These are phyloP conservation scores for Singerocomus inundabilis DNA, from an alignment of 1,284 basidiomycete genomes.

Conservation along the genomic window DNA sequence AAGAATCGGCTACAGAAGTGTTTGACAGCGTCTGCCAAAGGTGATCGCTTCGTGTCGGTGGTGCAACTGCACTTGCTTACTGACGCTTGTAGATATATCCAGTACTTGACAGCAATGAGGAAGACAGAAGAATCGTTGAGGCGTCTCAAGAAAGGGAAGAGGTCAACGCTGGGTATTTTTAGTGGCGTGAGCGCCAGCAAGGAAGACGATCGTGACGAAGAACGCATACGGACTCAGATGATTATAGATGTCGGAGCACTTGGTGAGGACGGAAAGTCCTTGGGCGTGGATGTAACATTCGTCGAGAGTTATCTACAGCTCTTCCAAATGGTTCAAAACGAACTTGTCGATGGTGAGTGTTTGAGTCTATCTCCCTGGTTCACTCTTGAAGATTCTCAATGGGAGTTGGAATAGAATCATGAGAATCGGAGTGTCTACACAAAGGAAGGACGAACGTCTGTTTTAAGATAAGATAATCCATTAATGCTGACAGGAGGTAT, in stretches of 20 bases:
- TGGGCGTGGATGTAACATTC: conserved; percentile 64
- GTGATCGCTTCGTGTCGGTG: conserved; percentile 37
- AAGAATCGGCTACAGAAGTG: conserved; percentile 59
- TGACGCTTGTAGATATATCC: conserved; percentile 51
- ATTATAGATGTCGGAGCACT: conserved; percentile 82
- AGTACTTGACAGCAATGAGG: conserved; percentile 76
- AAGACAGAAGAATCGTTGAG: conserved; percentile 89
- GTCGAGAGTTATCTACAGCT: conserved; percentile 58
- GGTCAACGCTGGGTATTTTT: conserved; percentile 78
- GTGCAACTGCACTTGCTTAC: conserved; percentile 1
- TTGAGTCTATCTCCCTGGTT: not conserved
- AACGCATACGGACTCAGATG: conserved; percentile 83
- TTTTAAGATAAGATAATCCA: conserved; percentile 19
- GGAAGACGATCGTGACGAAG: conserved; percentile 74
- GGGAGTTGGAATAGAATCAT: conserved; percentile 19
- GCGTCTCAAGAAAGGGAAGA: conserved; percentile 83
- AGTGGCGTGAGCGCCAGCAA: conserved; percentile 43
- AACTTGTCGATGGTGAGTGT: conserved; percentile 36
- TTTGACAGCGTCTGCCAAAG: conserved; percentile 74
- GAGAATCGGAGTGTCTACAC: conserved; percentile 3
- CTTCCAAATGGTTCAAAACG: conserved; percentile 56
- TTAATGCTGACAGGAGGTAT: conserved; percentile 48
- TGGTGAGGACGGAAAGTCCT: conserved; percentile 65
- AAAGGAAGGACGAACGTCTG: not conserved
- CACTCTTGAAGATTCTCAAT: not conserved